Percentiles rank a stretch among this genome's conserved stretches.
Evolutionary conservation across 2,329 filamentous ascomycete genomes (phyloP).

Genomic region (Aspergillus sp.): DNA sequence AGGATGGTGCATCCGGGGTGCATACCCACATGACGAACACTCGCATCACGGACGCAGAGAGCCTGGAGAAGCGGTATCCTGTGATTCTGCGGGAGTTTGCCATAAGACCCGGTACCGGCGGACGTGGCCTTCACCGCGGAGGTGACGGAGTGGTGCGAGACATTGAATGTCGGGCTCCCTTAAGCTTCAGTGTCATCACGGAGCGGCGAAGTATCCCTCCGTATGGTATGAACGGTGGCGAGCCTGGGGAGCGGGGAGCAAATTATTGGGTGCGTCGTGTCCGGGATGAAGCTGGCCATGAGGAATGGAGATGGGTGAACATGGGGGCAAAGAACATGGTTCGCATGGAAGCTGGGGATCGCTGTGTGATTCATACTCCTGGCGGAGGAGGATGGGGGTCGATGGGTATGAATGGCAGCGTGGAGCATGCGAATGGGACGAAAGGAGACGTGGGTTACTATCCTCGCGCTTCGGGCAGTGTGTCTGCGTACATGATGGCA

Average conservation of each 20-base stretch:
- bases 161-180: constrained; percentile 78
- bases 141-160: constrained; percentile 78
- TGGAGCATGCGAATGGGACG: constrained; percentile 11
- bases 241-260: constrained; percentile 67
- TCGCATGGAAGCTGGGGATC: constrained; percentile 57
- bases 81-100: constrained; percentile 72
- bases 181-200: constrained; percentile 76
- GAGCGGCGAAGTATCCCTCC: constrained; percentile 74
- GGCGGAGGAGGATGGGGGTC: constrained; percentile 47
- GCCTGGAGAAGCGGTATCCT: constrained; percentile 78
- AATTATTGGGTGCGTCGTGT: constrained; percentile 49
- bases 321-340: constrained; percentile 65
- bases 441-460: neutral
- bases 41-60: constrained; percentile 77
- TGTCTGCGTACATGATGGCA: neutral
- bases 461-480: constrained; percentile 1
- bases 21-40: constrained; percentile 90
- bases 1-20: constrained; percentile 74
- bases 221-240: constrained; percentile 81
- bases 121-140: constrained; percentile 65
- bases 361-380: constrained; percentile 61
- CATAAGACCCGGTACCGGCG: constrained; percentile 64
- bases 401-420: constrained; percentile 21
- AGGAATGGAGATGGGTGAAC: constrained; percentile 51
- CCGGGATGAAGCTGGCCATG: constrained; percentile 32